Base-by-base conservation (phyloP, 176 grass and related monocot species). In the Guadua angustifolia region DNA sequence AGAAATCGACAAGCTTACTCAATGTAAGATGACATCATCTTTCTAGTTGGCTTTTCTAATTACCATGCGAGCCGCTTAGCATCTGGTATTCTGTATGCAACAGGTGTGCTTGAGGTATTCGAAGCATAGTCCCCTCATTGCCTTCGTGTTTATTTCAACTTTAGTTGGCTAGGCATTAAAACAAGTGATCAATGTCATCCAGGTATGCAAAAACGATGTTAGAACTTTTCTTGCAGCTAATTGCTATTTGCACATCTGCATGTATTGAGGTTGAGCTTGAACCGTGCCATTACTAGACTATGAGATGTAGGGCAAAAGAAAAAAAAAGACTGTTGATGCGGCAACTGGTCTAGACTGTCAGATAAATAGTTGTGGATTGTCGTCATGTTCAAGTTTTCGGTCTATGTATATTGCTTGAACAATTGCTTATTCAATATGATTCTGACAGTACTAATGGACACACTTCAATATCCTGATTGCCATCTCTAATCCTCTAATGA, bases 151-250 rank as follows among this genome's bases (percentile, higher is more conserved):
- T 32, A 64, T 93, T 78, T 84, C 92, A 45, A 93, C 89, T 88
- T 63, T 93, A 6, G 59, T 93, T 78, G 94, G 94, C 22, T 96
- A 89, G 89, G 89, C 87, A 16, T 57, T 96, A 71, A 96, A 96
- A 80, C 94, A 96, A 89, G 64, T 91, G 57, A 91, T 92, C 83
- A 96, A 96, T 73, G 66, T 93, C 77, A 96, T 96, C 78, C 88
- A 96, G 86, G 94, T 93, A 86, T 57, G 11, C 49, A 39, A 38
- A 35, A 76, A 39, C 19, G 39, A 66, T 53, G 56, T 69, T 47
- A 52, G 40, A 47, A 53, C 47, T 38, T 38, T 72, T 57, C 32
- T 45, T 69, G 39, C 45, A 71, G 73, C 57, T 73, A 36, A 33
- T 77, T 46, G 7, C 32, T 80, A 44, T 79, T 19, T 43, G 10